Percentiles rank a stretch among this genome's conserved stretches.
phyloP scores from a whole-genome alignment of 495 filamentous ascomycete genomes.

The Lasiosphaeria miniovina region DNA sequence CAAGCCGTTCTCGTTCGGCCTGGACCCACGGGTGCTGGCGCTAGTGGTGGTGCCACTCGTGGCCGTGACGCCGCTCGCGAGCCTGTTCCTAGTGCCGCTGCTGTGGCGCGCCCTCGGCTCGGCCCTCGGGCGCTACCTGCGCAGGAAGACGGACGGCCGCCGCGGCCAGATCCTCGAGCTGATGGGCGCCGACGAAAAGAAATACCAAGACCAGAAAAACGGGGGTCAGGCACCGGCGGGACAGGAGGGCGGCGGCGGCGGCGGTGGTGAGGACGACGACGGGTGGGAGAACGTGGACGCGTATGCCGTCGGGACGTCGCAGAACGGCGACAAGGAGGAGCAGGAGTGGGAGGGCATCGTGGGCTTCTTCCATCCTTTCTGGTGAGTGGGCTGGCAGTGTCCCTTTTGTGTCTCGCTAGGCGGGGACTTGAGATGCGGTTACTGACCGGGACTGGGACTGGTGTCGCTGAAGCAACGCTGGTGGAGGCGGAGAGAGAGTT shows the following conservation, averaged over 20 bases:
- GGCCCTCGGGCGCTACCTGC: slow-evolving; percentile 61
- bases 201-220: slow-evolving; percentile 28
- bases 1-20: slow-evolving; percentile 16
- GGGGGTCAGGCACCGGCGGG: slow-evolving; percentile 17
- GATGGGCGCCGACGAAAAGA: slow-evolving; percentile 58
- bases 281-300: slow-evolving; percentile 75
- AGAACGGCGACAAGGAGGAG: slow-evolving; percentile 51
- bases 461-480: slow-evolving; percentile 67
- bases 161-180: slow-evolving; percentile 60
- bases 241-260: slow-evolving; percentile 29
- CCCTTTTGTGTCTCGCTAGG: not conserved
- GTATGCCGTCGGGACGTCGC: slow-evolving; percentile 47
- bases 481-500: slow-evolving; percentile 92
- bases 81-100: slow-evolving; percentile 31
- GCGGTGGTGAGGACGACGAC: slow-evolving; percentile 63
- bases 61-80: slow-evolving; percentile 27
- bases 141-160: slow-evolving; percentile 61
- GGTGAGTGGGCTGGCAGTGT: slow-evolving; percentile 47
- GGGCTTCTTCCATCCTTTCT: slow-evolving; percentile 97
- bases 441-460: slow-evolving; percentile 9
- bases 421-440: not conserved
- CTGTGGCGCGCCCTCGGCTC: slow-evolving; percentile 41
- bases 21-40: slow-evolving; percentile 19
- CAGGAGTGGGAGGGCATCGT: slow-evolving; percentile 77
- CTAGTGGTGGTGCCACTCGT: slow-evolving; percentile 21